Base-by-base conservation (phyloP, 2,329 filamentous ascomycete genomes). In the Pseudogymnoascus sp. region DNA sequence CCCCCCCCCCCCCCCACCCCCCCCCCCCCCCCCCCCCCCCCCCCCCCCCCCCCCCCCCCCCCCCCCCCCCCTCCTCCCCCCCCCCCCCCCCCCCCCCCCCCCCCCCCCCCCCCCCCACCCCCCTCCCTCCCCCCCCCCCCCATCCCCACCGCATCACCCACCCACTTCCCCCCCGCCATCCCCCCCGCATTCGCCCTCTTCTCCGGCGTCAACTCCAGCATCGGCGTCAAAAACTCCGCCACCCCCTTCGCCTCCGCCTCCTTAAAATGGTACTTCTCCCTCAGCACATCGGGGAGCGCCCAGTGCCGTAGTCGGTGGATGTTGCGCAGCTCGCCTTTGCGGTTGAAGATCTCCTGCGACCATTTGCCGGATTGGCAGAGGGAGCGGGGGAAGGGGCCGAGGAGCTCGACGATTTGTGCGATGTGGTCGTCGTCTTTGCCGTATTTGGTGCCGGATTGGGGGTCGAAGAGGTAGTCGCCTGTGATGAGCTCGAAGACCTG, bases 401-500 rank as follows among this genome's bases (percentile, higher is more conserved):
- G 86, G 4, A 99, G 83, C 76, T 99, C 95, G 74, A 99, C 97
- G 71, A 99, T 97, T 75, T 99, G 95, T 8, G 95, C 95, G 69
- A 99, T 97, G 78, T 99, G 95, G 74, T 99, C 95, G 78, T 99
- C 95, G 73, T 99, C 95, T 78, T 99, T 99, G 74, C 95, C 95
- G 76, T 99, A 99, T 77, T 97, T 97, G 45, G 93, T 97, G 67
- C 95, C 95, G 1, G 93, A 97, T 77, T 99, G 95, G 0, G 95
- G 95, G 72, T 99, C 95, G 76, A 99, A 99, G 47, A 99, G 86
- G 73, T 99, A 99, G 76, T 99, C 95, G 68, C 95, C 95, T 1
- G 95, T 99, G 69, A 99, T 97, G 51, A 99, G 81, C 75, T 99
- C 95, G 70, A 99, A 99, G 14, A 93, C 89, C 93, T 97, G 72